Evolutionary conservation across 2,329 filamentous ascomycete genomes (phyloP), one percentile per base, ranked within the genome.

Genomic region (Didymosphaeria variabile): DNA sequence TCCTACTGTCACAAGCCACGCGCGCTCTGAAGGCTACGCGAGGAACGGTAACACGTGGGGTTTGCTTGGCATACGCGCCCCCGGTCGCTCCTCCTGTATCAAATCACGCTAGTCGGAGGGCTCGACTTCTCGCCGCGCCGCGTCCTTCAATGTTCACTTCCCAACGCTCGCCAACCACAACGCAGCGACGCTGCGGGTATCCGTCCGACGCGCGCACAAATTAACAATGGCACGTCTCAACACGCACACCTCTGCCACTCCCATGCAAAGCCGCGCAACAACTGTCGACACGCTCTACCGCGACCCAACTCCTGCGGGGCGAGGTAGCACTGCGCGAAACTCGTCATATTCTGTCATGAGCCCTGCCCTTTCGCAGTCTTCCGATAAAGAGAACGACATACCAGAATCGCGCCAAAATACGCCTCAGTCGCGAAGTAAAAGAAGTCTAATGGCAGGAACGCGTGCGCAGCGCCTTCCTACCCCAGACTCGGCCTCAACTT

Each of bases 361-460:
- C 56, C 74, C 74, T 0, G 64, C 70, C 8, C 71, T 64, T 8
- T 75, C 76, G 1, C 61, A 63, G 31, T 74, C 64, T 10, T 81
- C 80, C 10, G 82, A 84, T 64, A 82, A 83, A 63, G 82, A 84
- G 59, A 84, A 84, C 64, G 61, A 75, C 32, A 47, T 61, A 38
- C 74, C 70, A 5, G 58, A 74, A 26, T 72, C 71, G 45, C 69
- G 68, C 59, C 65, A 69, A 40, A 64, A 58, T 23, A 75, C 75
- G 3, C 73, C 76, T 2, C 66, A 58, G 34, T 62, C 62, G 46
- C 57, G 55, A 67, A 17, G 64, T 17, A 87, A 85, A 66, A 80
- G 82, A 59, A 84, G 80, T 59, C 72, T 71, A 42, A 82, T 84
- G 56, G 62, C 65, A 13, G 62, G 54, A 61, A 65, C 67, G 54